These are phyloP conservation scores for Moricandia arvensis DNA, from an alignment of 345 rosid genomes.

Conservation along the genomic window DNA sequence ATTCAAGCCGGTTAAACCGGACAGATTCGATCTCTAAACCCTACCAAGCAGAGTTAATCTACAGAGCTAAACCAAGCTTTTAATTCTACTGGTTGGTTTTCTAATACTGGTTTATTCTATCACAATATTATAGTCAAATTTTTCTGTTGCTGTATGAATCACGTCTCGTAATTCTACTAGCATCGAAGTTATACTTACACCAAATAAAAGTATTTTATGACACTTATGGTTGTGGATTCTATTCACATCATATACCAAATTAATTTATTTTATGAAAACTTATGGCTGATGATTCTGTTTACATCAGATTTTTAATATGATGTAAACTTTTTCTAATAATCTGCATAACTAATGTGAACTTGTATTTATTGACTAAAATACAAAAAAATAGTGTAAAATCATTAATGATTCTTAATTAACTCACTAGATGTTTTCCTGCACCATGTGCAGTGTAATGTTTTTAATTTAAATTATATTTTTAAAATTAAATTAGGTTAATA, in stretches of 20 bases:
- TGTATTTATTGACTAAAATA: too few species aligned
- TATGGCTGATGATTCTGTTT: too few species aligned
- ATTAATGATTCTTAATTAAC: too few species aligned
- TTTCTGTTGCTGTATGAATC: not conserved
- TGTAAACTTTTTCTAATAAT: too few species aligned
- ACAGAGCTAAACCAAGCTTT: not conserved
- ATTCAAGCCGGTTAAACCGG: not conserved
- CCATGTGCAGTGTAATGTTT: too few species aligned
- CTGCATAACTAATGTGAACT: too few species aligned
- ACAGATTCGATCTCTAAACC: not conserved
- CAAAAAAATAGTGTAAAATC: too few species aligned
- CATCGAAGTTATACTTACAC: not conserved
- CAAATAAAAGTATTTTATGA: not conserved
- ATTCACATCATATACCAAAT: not conserved
- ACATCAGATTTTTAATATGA: too few species aligned
- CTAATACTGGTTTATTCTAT: not conserved
- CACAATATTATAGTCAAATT: not conserved
- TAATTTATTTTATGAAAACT: too few species aligned
- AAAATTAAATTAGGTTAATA: too few species aligned
- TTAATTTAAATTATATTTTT: too few species aligned
- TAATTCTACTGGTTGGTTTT: not conserved
- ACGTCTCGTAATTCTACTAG: not conserved
- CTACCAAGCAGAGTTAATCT: not conserved
- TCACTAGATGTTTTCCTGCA: too few species aligned
- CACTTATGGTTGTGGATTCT: not conserved